Conservation (phyloP, 2,329 filamentous ascomycete genomes). For the Mollisiaceae sp. region DNA sequence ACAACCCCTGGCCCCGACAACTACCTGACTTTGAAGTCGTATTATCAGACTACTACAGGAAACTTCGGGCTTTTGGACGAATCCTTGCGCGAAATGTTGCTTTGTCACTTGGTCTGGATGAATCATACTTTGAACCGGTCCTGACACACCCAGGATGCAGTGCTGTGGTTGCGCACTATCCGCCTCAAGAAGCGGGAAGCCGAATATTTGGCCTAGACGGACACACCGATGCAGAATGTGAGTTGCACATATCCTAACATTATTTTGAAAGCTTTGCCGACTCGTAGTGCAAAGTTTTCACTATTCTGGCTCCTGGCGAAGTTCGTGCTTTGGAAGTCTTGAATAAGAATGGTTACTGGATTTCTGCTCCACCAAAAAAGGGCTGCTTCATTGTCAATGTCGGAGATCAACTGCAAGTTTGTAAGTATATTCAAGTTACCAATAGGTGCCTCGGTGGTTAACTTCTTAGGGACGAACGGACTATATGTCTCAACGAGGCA, state of each 20-base stretch:
- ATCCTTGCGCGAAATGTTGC: conserved; percentile 33
- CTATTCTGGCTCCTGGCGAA: conserved; percentile 31
- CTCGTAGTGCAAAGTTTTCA: conserved; percentile 23
- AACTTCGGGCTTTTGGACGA: conserved; percentile 26
- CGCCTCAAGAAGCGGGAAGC: conserved; percentile 27
- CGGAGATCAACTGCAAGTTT: conserved; percentile 50
- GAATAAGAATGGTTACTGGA: conserved; percentile 26
- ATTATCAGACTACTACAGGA: conserved; percentile 29
- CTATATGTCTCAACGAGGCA: conserved; percentile 56
- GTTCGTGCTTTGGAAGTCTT: conserved; percentile 35
- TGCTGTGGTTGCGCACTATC: conserved; percentile 34
- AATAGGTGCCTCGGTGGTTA: not conserved
- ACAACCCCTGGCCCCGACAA: conserved; percentile 32
- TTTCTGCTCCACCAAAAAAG: conserved; percentile 19
- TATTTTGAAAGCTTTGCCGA: not conserved
- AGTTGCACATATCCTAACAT: conserved; percentile 1
- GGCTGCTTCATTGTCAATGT: conserved; percentile 51
- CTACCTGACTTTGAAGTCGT: conserved; percentile 30
- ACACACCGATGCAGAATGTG: conserved; percentile 36
- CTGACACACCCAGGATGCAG: conserved; percentile 27
- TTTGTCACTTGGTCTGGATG: conserved; percentile 30
- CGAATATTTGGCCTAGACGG: conserved; percentile 28
- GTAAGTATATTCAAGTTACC: not conserved
- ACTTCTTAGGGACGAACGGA: conserved; percentile 45
- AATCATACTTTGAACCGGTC: conserved; percentile 27